Base-by-base conservation (phyloP, 2,329 filamentous ascomycete genomes). In the Esteya vermicola region DNA sequence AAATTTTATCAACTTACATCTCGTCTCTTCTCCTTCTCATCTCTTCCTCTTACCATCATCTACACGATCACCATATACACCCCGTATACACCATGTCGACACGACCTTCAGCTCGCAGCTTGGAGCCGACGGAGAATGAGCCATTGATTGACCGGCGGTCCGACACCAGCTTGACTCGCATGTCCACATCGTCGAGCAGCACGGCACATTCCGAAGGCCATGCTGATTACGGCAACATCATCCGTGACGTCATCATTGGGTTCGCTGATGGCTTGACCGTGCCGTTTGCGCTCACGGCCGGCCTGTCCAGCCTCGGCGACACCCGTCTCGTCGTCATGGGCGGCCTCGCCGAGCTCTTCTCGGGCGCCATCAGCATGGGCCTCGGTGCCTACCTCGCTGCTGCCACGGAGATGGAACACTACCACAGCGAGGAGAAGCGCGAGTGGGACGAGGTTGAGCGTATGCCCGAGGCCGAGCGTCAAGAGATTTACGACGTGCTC, bases 251-350 rank as follows among this genome's bases (percentile, higher is more conserved):
- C 46, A 85, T 82, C 44, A 78, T 88, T 48, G 82, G 82, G 39
- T 76, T 86, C 49, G 78, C 81, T 1, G 82, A 88, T 52, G 82
- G 82, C 14, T 67, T 88, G 49, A 88, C 82, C 0, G 82, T 88
- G 0, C 82, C 82, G 0, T 88, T 88, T 49, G 82, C 82, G 14
- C 64, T 88, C 28, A 85, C 80, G 0, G 82, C 83, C 0, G 82
- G 82, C 13, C 65, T 88, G 2, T 78, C 74, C 3, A 69, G 68
- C 38, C 62, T 81, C 34, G 76, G 76, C n/a, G 66, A 73, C 53
- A 76, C 75, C 25, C 70, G 67, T 36, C 69, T 80, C 4, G 77
- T 81, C 47, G 73, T 89, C 43, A 74, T 81, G 47, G 81, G 78
- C 38, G 81, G 81, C 7, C 63, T 84, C 23, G 81, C 81, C 5